Evolutionary conservation across 164 flowering plant genomes (phyloP), one percentile per base, ranked within the genome.

Genomic region (Nymphaea colorata): DNA sequence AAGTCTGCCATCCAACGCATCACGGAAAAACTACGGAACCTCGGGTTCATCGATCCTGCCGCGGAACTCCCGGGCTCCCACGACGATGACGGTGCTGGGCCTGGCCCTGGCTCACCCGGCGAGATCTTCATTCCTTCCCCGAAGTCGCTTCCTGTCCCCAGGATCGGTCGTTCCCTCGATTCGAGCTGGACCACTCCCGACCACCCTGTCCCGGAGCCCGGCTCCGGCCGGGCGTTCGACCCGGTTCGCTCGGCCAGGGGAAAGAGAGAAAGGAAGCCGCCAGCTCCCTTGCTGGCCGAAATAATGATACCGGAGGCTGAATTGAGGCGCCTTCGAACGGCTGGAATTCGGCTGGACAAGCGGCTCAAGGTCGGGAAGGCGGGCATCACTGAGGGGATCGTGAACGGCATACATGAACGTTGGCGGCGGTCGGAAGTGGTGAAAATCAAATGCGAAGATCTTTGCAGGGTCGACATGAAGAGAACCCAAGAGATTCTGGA

Each of bases 311-410:
- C 83, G 18, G 62, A 3, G 70, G 80, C 64, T 78, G 97, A 92
- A 79, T 64, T 92, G 78, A 81, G 73, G 82, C 74, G 97, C 84
- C 73, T 95, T 77, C 78, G 72, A 76, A 70, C 65, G 6, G 12
- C 78, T 42, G 99, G 98, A 74, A 80, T 90, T 51, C 74, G 62
- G 44, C 16, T 83, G 81, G 82, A 62, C 78, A 80, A 80, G 87
- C 87, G 80, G 81, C 61, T 95, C 78, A 92, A 85, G 78, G 74
- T 95, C 11, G 97, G 98, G 55, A 90, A 87, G 67, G 91, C 96
- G 3, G 99, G 99, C 66, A 78, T 95, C 16, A 95, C 98, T 2
- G 98, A 95, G 69, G 97, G 98, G 68, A 82, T 95, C 72, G 91
- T 95, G 74, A 92, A 90, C 77, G 92, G 96, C 69, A 90, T 95